Percentiles rank a stretch among this genome's conserved stretches.
Evolutionary conservation across 441 rosid species (phyloP).

Genomic region (Erodium moschatum): DNA sequence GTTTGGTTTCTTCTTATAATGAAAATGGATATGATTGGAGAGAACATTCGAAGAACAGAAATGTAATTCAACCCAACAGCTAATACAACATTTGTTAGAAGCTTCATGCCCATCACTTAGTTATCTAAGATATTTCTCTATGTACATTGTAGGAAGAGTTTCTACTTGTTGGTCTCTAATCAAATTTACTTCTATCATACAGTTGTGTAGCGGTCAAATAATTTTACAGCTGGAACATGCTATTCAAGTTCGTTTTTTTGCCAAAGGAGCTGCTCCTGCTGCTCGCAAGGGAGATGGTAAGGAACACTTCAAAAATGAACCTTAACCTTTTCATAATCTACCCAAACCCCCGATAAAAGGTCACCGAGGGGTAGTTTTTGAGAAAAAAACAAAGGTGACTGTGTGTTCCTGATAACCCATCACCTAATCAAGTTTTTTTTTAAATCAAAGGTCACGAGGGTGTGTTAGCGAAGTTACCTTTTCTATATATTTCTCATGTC

Average conservation of each 20-base stretch:
- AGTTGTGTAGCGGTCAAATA: slow-evolving; percentile 47
- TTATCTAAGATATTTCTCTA: background rate
- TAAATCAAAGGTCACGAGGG: too few relatives aligned
- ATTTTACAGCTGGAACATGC: slow-evolving; percentile 45
- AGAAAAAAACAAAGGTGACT: too few relatives aligned
- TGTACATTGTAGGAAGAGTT: background rate
- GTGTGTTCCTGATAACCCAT: too few relatives aligned
- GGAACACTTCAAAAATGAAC: slow-evolving; percentile 11
- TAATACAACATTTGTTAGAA: background rate
- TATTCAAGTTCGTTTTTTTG: slow-evolving; percentile 54
- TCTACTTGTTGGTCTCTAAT: slow-evolving; percentile 1
- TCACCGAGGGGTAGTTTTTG: too few relatives aligned
- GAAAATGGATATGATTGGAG: background rate
- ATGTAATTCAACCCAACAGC: background rate
- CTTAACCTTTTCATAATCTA: too few relatives aligned
- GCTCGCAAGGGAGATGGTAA: slow-evolving; percentile 82
- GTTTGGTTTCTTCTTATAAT: background rate
- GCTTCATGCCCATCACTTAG: background rate
- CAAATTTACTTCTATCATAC: slow-evolving; percentile 16
- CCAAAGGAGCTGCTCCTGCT: slow-evolving; percentile 61
- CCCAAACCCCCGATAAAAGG: too few relatives aligned
- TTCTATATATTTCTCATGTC: background rate
- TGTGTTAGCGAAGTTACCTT: too few relatives aligned
- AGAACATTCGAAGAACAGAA: background rate
- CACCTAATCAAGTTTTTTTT: too few relatives aligned